Percentiles rank a stretch among this genome's conserved stretches.
Conservation (phyloP, 306 rosid species). For the Sechiopsis laciniata region DNA sequence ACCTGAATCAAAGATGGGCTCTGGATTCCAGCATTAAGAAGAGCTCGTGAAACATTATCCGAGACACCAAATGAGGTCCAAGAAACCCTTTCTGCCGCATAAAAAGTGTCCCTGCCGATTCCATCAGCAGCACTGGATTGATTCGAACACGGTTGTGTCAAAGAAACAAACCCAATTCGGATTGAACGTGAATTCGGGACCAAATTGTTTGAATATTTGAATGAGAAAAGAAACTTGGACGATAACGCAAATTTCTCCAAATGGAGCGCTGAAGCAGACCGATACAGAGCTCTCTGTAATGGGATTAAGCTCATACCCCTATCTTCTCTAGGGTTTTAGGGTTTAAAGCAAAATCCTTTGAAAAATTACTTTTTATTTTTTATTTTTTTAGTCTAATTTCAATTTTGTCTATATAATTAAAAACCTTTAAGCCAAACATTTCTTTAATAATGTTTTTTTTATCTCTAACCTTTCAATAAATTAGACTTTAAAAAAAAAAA, state of each 20-base stretch:
- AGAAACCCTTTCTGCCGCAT: conserved; percentile 59
- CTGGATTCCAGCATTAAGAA: conserved; percentile 53
- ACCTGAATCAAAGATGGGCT: conserved; percentile 87
- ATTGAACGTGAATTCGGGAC: conserved; percentile 23
- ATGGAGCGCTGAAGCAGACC: conserved; percentile 47
- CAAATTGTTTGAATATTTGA: conserved; percentile 31
- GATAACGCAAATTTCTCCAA: conserved; percentile 43
- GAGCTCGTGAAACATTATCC: conserved; percentile 63
- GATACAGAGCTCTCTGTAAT: conserved; percentile 35
- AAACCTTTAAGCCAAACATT: no score
- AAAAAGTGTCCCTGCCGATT: conserved; percentile 60
- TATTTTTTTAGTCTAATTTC: no score
- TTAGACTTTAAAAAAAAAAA: no score
- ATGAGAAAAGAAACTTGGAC: conserved; percentile 44
- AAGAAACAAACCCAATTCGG: conserved; percentile 34
- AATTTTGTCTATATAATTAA: no score
- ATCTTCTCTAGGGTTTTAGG: no score
- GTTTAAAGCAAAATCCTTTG: no score
- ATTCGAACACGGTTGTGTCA: conserved; percentile 25
- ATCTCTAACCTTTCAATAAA: no score
- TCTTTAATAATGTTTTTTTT: no score
- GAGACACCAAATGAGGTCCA: conserved; percentile 80
- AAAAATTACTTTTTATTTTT: no score
- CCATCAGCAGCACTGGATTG: conserved; percentile 31
- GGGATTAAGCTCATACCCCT: conserved; percentile 10